Conservation (phyloP, 2,329 filamentous ascomycete species). For the Arthroderma sp. region DNA sequence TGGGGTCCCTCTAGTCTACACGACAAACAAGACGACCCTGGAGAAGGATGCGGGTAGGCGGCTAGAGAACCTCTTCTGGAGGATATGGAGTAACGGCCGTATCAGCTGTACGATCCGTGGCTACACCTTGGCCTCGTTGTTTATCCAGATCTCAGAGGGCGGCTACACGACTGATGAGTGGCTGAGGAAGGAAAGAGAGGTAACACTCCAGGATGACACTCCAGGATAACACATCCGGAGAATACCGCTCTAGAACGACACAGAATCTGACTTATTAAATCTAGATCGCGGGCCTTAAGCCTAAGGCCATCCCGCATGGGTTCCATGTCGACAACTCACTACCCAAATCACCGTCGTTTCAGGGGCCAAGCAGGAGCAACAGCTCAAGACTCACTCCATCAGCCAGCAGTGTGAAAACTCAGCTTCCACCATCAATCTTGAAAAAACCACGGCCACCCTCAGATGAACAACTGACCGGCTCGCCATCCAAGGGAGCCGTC, state of each 20-base stretch:
- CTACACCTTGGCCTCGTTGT: slow-evolving; percentile 32
- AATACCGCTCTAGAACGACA: neutral
- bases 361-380: slow-evolving; percentile 4
- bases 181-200: slow-evolving; percentile 11
- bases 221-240: too few relatives aligned
- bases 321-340: neutral
- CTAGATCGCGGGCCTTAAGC: neutral
- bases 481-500: neutral
- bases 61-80: slow-evolving; percentile 44
- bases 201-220: neutral
- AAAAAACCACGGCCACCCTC: slow-evolving; percentile 28
- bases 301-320: neutral
- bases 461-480: slow-evolving; percentile 23
- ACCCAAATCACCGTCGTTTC: neutral
- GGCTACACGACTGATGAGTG: slow-evolving; percentile 13
- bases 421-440: slow-evolving; percentile 28
- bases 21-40: slow-evolving; percentile 34
- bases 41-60: slow-evolving; percentile 32
- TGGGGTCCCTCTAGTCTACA: slow-evolving; percentile 34
- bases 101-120: slow-evolving; percentile 29
- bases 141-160: slow-evolving; percentile 33
- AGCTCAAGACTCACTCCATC: slow-evolving; percentile 4
- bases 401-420: slow-evolving; percentile 9
- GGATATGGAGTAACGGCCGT: slow-evolving; percentile 36
- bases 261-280: neutral